Percentiles rank a stretch among this genome's conserved stretches.
These are phyloP conservation scores for Ustilago cynodontis DNA, from an alignment of 1,284 basidiomycete species.

Conservation along the genomic window DNA sequence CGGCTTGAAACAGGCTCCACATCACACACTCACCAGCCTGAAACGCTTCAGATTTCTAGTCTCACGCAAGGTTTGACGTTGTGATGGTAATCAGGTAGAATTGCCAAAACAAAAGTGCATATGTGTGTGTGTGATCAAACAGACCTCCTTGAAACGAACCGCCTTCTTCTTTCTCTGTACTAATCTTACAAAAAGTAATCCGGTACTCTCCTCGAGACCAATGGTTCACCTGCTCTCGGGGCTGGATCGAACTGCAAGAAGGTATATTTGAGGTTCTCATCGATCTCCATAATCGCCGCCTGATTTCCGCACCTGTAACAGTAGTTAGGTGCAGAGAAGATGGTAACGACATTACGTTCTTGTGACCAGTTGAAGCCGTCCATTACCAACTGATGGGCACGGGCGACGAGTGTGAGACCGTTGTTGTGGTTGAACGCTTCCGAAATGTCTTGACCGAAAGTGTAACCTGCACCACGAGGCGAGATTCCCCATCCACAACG, in stretches of 20 bases:
- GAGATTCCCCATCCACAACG: slow-evolving; percentile 99
- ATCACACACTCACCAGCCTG: too few species aligned
- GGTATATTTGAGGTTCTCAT: slow-evolving; percentile 96
- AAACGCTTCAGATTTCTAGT: too few species aligned
- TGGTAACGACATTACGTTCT: slow-evolving; percentile 99
- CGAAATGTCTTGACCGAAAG: slow-evolving; percentile 98
- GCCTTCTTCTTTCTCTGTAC: not conserved
- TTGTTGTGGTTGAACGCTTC: slow-evolving; percentile 99
- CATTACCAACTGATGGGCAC: slow-evolving; percentile 81
- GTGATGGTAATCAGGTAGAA: too few species aligned
- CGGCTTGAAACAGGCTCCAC: too few species aligned
- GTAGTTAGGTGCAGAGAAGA: slow-evolving; percentile 90
- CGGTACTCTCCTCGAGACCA: slow-evolving; percentile 97
- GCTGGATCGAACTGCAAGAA: slow-evolving; percentile 99
- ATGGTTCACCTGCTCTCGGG: slow-evolving; percentile 95
- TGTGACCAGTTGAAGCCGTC: slow-evolving; percentile 98
- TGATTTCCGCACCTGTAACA: slow-evolving; percentile 99
- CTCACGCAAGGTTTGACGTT: too few species aligned
- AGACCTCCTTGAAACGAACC: too few species aligned
- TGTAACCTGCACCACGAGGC: slow-evolving; percentile 97
- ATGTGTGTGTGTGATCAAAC: too few species aligned
- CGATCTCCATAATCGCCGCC: slow-evolving; percentile 99
- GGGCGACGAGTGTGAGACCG: slow-evolving; percentile 87
- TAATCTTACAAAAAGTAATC: slow-evolving; percentile 73
- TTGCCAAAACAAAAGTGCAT: too few species aligned